phyloP scores from a whole-genome alignment of 169 alveolate genomes.

The Plasmodium blacklocki region DNA sequence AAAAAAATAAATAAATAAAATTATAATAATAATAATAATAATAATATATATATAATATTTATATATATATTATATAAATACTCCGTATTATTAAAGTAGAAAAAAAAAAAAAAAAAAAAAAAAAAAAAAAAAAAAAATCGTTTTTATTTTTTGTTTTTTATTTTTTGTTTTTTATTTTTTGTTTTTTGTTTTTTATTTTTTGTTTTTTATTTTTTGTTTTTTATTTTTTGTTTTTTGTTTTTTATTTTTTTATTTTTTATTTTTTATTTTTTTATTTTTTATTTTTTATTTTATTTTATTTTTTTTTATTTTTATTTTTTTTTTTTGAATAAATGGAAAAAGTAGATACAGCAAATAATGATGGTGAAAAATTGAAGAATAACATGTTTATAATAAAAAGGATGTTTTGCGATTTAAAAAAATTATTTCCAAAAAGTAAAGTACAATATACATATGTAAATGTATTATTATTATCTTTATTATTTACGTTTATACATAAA shows the following conservation, averaged over 20 bases:
- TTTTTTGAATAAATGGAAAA: constrained; percentile 36
- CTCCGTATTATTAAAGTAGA: no score
- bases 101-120: no score
- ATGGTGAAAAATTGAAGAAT: constrained; percentile 27
- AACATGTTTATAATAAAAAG: constrained; percentile 1
- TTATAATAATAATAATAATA: no score
- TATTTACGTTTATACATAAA: constrained; percentile 63
- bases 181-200: constrained; percentile 5
- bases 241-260: not conserved
- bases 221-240: not conserved
- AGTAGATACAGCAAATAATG: not conserved
- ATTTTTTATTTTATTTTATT: not conserved
- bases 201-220: not conserved
- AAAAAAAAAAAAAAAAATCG: no score
- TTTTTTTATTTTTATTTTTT: not conserved
- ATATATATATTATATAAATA: no score
- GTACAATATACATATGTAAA: constrained; percentile 59
- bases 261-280: constrained; percentile 16
- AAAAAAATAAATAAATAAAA: no score
- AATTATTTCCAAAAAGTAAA: constrained; percentile 47
- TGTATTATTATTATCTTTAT: constrained; percentile 31
- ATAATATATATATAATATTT: no score
- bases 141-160: no score
- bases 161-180: not conserved
- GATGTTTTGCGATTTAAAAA: constrained; percentile 13